These are phyloP conservation scores for Fusarium globosum DNA, from an alignment of 2,329 filamentous ascomycete genomes.

Conservation along the genomic window DNA sequence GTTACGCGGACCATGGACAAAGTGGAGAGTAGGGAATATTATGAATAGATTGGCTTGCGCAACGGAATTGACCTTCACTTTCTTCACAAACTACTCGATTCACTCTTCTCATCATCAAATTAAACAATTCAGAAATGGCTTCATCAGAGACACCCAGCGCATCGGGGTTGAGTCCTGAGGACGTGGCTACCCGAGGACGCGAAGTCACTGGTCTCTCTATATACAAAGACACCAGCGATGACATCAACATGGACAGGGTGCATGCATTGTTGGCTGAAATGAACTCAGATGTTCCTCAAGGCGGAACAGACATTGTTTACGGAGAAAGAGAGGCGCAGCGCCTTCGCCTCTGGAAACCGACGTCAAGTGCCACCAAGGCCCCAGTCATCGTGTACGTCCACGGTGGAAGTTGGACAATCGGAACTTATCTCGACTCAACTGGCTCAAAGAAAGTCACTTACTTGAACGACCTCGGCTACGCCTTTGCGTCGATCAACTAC, in stretches of 20 bases:
- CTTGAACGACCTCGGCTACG: background rate
- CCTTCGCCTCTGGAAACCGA: slow-evolving; percentile 1
- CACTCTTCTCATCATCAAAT: accelerated
- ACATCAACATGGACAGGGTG: background rate
- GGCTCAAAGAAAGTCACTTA: slow-evolving; percentile 4
- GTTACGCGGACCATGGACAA: background rate
- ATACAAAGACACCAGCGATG: background rate
- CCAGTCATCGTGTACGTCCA: slow-evolving; percentile 3
- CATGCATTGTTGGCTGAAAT: background rate
- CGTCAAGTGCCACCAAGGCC: accelerated
- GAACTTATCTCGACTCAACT: slow-evolving; percentile 5
- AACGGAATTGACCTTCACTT: accelerated
- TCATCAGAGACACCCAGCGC: background rate
- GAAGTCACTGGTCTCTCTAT: background rate
- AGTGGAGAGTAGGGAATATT: background rate
- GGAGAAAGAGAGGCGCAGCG: background rate
- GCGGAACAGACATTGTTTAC: background rate
- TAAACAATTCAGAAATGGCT: background rate
- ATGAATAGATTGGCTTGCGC: background rate
- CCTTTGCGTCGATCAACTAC: background rate
- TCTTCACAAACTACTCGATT: background rate
- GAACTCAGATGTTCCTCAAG: background rate
- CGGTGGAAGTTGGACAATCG: slow-evolving; percentile 10
- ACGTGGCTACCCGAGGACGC: background rate
- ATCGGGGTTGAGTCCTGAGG: background rate